Evolutionary conservation across 768 basidiomycete species (phyloP).

Genomic region (Leccinum barrowsii): DNA sequence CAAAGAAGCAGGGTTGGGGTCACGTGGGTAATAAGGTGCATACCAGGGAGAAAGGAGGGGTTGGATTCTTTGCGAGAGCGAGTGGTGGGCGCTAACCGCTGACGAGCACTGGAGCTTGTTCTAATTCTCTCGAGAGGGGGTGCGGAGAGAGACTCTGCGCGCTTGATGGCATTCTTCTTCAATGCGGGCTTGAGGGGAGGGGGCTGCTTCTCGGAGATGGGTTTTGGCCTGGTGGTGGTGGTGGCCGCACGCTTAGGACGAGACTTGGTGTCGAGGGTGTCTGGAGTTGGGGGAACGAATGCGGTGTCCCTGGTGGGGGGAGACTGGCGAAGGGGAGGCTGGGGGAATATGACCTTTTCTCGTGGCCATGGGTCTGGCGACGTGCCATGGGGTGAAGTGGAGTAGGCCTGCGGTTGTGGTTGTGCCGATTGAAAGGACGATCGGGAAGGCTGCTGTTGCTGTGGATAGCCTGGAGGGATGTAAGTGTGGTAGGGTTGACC

Average conservation of each 20-base stretch:
- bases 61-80: constrained; percentile 35
- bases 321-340: constrained; percentile 19
- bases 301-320: constrained; percentile 11
- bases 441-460: not conserved
- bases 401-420: constrained; percentile 18
- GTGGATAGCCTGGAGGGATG: constrained; percentile 29
- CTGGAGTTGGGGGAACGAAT: constrained; percentile 26
- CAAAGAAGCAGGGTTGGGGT: constrained; percentile 14
- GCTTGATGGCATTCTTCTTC: constrained; percentile 42
- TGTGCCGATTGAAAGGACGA: constrained; percentile 2
- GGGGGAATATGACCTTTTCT: constrained; percentile 33
- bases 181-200: constrained; percentile 54
- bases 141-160: constrained; percentile 21
- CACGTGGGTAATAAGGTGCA: not conserved
- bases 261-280: constrained; percentile 23
- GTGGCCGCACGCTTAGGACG: constrained; percentile 36
- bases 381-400: constrained; percentile 31
- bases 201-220: constrained; percentile 31
- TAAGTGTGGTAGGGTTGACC: constrained; percentile 41
- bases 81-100: constrained; percentile 30
- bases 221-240: constrained; percentile 15
- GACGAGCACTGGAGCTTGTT: constrained; percentile 39
- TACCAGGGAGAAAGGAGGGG: constrained; percentile 33
- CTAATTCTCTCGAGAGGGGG: constrained; percentile 36
- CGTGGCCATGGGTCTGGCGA: constrained; percentile 32